Evolutionary conservation across 2,329 filamentous ascomycete genomes (phyloP), one percentile per base, ranked within the genome.

Genomic region (Diplodia intermedia): DNA sequence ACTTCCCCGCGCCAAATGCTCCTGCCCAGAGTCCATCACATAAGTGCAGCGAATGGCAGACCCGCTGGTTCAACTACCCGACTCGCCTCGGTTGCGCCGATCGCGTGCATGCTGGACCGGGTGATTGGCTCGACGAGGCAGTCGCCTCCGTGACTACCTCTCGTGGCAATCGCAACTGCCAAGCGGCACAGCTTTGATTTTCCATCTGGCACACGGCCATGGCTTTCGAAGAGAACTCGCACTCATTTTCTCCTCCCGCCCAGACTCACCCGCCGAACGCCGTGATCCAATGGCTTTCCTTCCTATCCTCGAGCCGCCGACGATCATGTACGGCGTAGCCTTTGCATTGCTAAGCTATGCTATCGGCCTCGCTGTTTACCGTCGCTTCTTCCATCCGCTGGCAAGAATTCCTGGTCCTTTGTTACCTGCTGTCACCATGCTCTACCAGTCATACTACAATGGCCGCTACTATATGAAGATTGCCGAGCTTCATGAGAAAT

Each of bases 401-500:
- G 68, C 68, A 18, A 69, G 66, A 23, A 57, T 69, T 53, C 68
- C 65, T 18, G 69, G 69, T 4, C 68, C 69, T 15, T 52, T 57
- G 5, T 52, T 70, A 7, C 33, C 69, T 4, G 57, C 65, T 20
- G 54, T 67, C n/a, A 70, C 69, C 14, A 31, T 54, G 1, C 49
- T 69, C n/a, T 70, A 72, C 60, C 66, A 72, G 54, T 40, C 63
- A 14, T 69, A 65, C 60, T 71, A 71, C 68, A 68, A 71, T 23
- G 55, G 69, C n/a, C 65, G 60, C 18, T 72, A 69, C 65, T 70
- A 69, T 31, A 47, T 63, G 18, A 56, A 72, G 31, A 75, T 75
- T 23, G 70, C 72, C 12, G 56, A 69, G 0, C 68, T 75, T 0
- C 74, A 75, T n/a, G 63, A 73, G 23, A 49, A 70, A 50, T 73